These are phyloP conservation scores for Dorcoceras hygrometricum DNA, from an alignment of 257 asterid species.

Conservation along the genomic window DNA sequence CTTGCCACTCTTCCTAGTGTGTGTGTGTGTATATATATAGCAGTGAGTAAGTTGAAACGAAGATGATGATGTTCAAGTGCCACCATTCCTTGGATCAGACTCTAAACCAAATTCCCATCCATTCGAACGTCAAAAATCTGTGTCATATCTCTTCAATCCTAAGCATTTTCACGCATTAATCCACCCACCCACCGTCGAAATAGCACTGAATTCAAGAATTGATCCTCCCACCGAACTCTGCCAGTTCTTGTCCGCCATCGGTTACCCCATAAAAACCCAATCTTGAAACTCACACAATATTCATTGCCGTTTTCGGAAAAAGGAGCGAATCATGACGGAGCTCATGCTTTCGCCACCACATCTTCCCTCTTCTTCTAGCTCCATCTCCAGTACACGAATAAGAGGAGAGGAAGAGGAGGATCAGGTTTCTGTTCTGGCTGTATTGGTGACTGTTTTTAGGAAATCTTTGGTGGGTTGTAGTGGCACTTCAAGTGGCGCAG, in stretches of 20 bases:
- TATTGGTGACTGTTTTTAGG: slow-evolving; percentile 18
- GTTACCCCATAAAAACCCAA: not conserved
- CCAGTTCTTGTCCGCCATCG: not conserved
- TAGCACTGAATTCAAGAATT: not conserved
- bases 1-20: too few species aligned
- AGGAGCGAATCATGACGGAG: not conserved
- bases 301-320: not conserved
- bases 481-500: slow-evolving; percentile 8
- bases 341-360: not conserved
- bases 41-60: not conserved
- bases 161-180: too few species aligned
- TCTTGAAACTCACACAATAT: not conserved
- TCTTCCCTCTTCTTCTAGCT: not conserved
- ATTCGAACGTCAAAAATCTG: not conserved
- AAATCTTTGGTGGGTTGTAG: slow-evolving; percentile 10
- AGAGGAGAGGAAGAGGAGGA: slow-evolving; percentile 4
- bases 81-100: not conserved
- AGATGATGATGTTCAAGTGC: not conserved
- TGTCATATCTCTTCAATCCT: not conserved
- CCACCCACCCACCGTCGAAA: not conserved
- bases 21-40: too few species aligned
- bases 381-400: not conserved
- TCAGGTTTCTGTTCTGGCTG: slow-evolving; percentile 16
- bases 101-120: not conserved
- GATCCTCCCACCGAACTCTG: not conserved